Conservation (phyloP, 768 basidiomycete species). For the Lentinula lateritia region DNA sequence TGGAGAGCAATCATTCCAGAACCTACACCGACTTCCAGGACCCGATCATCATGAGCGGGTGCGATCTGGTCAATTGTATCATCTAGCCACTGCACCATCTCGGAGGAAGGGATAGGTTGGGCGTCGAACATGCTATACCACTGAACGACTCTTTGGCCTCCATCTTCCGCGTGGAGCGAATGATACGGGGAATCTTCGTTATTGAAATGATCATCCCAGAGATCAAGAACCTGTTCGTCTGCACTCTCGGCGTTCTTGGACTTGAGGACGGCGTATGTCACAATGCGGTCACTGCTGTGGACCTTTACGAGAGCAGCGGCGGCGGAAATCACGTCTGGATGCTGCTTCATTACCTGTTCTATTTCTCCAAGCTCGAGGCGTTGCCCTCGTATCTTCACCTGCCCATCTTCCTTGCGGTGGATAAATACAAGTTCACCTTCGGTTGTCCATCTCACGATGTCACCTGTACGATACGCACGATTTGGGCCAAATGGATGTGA, state of each 20-base stretch:
- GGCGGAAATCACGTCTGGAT: neutral
- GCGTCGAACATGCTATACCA: conserved; percentile 3
- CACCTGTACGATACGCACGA: neutral
- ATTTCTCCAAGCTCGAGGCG: neutral
- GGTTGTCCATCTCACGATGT: neutral
- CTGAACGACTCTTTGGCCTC: neutral
- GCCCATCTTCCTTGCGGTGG: neutral
- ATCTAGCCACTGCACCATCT: neutral
- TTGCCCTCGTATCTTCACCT: neutral
- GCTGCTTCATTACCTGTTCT: neutral
- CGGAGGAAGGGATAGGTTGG: neutral
- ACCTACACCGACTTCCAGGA: neutral
- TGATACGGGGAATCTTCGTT: neutral
- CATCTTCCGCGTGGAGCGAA: neutral
- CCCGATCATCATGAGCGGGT: neutral
- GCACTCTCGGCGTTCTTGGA: neutral
- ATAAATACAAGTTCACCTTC: neutral
- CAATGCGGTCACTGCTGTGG: neutral
- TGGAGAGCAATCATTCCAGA: neutral
- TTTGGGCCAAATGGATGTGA: neutral
- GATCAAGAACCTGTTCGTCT: neutral
- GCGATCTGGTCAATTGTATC: neutral
- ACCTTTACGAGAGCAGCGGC: neutral
- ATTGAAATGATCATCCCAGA: conserved; percentile 3
- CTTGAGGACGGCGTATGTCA: neutral